A percentile compares a stretch with the other conserved stretches of the same genome.
Evolutionary conservation across 768 basidiomycete species (phyloP).

Genomic region (Tulasnella sp.): DNA sequence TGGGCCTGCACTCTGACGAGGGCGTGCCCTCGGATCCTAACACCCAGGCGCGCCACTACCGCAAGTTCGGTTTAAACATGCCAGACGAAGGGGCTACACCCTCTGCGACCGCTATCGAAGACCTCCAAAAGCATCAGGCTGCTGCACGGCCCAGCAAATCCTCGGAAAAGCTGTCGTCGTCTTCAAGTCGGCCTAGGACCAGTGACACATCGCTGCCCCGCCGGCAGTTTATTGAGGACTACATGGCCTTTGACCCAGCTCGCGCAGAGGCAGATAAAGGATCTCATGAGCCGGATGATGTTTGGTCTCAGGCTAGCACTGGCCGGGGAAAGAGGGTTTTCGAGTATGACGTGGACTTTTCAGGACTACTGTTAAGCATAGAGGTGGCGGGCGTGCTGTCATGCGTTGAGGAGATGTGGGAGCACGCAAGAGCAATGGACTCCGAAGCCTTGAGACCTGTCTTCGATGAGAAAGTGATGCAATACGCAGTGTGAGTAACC

Average conservation of each 20-base stretch:
- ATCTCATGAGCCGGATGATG: background rate
- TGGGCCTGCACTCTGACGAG: background rate
- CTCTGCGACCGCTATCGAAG: background rate
- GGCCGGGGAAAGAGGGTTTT: slow-evolving; percentile 43
- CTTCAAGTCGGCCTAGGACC: background rate
- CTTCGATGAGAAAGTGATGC: slow-evolving; percentile 8
- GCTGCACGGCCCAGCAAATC: background rate
- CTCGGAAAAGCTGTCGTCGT: background rate
- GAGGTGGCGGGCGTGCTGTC: slow-evolving; percentile 54
- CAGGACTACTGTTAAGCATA: slow-evolving; percentile 53
- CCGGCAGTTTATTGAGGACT: background rate
- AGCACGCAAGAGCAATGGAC: slow-evolving; percentile 22
- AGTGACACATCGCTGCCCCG: background rate
- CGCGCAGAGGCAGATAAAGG: background rate
- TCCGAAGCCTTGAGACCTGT: background rate
- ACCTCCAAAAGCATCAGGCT: background rate
- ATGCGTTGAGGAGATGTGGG: slow-evolving; percentile 72
- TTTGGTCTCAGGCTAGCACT: background rate
- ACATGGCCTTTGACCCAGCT: background rate
- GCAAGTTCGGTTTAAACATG: background rate
- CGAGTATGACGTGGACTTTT: slow-evolving; percentile 43
- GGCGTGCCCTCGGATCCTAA: background rate
- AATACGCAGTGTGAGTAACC: slow-evolving; percentile 8
- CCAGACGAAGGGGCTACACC: background rate
- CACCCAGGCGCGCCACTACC: background rate